Evolutionary conservation across 768 basidiomycete species (phyloP).

Genomic region (Termitomyces sp.): DNA sequence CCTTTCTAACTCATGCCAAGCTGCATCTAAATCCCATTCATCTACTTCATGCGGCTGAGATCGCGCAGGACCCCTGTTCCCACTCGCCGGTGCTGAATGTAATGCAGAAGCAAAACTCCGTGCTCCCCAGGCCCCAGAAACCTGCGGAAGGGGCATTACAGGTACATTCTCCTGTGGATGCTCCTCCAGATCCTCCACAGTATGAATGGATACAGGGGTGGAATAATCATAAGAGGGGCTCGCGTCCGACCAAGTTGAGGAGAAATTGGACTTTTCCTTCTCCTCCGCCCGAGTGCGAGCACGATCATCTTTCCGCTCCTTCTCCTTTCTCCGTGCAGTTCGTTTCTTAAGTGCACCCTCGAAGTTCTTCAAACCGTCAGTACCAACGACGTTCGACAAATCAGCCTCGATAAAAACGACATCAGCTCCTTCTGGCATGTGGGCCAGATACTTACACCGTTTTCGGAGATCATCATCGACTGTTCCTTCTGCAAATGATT

Average conservation of each 20-base stretch:
- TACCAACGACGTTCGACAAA: conserved; percentile 70
- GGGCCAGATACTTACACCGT: conserved; percentile 92
- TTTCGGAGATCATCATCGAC: conserved; percentile 93
- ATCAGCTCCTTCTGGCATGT: conserved; percentile 87
- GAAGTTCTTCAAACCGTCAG: conserved; percentile 73
- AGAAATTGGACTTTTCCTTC: conserved; percentile 44
- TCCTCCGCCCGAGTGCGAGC: conserved; percentile 78
- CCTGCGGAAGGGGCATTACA: conserved; percentile 12
- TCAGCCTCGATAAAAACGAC: conserved; percentile 93
- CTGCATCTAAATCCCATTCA: conserved; percentile 74
- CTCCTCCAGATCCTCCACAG: conserved; percentile 19
- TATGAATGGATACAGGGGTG: conserved; percentile 15
- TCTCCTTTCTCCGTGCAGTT: conserved; percentile 69
- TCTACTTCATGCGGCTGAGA: conserved; percentile 35
- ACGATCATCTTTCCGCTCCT: conserved; percentile 80
- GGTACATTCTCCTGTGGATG: conserved; percentile 18
- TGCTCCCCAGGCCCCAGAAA: conserved; percentile 67
- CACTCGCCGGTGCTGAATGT: conserved; percentile 38
- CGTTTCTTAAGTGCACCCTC: conserved; percentile 78
- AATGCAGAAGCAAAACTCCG: conserved; percentile 80
- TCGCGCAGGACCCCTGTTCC: conserved; percentile 20
- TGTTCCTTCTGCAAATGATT: conserved; percentile 66
- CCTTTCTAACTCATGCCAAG: conserved; percentile 79
- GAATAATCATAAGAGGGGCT: conserved; percentile 14
- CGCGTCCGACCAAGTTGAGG: conserved; percentile 10